Evolutionary conservation across 2,329 filamentous ascomycete species (phyloP).

Genomic region (Fusarium protoensiforme): DNA sequence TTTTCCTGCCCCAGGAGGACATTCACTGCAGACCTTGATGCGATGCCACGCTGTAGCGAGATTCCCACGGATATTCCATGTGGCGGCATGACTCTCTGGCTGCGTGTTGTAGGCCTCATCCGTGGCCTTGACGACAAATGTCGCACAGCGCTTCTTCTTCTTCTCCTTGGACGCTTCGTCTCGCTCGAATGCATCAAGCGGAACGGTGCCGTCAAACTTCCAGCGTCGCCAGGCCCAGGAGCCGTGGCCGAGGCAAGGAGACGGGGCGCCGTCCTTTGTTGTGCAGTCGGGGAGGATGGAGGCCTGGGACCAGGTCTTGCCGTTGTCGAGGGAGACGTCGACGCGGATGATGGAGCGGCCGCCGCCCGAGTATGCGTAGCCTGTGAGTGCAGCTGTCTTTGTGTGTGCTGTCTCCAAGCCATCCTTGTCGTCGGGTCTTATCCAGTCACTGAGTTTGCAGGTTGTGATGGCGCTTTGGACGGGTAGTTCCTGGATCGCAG

Average conservation of each 20-base stretch:
- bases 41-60: constrained; percentile 76
- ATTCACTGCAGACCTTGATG: constrained; percentile 54
- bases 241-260: constrained; percentile 55
- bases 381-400: constrained; percentile 58
- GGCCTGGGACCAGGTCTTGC: constrained; percentile 73
- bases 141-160: constrained; percentile 53
- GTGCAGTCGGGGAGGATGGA: constrained; percentile 63
- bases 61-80: constrained; percentile 74
- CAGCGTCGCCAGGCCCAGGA: constrained; percentile 74
- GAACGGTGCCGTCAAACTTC: constrained; percentile 64
- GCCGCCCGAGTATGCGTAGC: constrained; percentile 76
- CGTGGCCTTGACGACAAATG: constrained; percentile 72
- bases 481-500: constrained; percentile 75
- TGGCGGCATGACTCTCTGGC: constrained; percentile 68
- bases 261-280: constrained; percentile 38
- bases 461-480: constrained; percentile 74
- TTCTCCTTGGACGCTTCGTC: constrained; percentile 19
- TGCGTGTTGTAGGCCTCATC: constrained; percentile 76
- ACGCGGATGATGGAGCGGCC: constrained; percentile 75
- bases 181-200: constrained; percentile 44
- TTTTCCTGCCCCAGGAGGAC: constrained; percentile 17
- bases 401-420: not conserved
- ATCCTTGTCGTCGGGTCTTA: not conserved
- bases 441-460: constrained; percentile 56
- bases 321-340: constrained; percentile 73